A percentile compares a stretch with the other conserved stretches of the same genome.
These are phyloP conservation scores for Russula vinacea DNA, from an alignment of 768 basidiomycete genomes.

Conservation along the genomic window DNA sequence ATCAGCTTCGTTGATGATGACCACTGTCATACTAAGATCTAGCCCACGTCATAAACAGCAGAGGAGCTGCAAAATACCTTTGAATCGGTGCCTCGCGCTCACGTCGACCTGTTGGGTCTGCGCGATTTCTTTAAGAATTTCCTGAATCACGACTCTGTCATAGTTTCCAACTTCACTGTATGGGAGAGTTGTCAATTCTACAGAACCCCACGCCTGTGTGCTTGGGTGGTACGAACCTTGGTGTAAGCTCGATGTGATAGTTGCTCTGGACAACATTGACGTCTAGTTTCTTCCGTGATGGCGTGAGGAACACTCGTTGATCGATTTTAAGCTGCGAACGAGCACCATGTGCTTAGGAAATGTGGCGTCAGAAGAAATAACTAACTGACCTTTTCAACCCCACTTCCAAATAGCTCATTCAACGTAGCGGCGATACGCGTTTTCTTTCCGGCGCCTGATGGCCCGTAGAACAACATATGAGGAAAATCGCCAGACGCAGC, in stretches of 20 bases:
- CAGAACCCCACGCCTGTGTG: background rate
- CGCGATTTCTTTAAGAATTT: conserved; percentile 95
- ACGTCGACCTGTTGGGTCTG: conserved; percentile 98
- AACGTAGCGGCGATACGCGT: conserved; percentile 90
- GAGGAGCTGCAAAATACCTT: conserved; percentile 54
- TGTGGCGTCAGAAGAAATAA: background rate
- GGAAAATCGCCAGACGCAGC: conserved; percentile 92
- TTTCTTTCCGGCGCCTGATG: conserved; percentile 97
- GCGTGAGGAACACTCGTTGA: conserved; percentile 92
- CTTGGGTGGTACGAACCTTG: conserved; percentile 56
- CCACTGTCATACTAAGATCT: conserved; percentile 54
- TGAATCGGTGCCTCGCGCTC: conserved; percentile 93
- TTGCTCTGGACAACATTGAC: conserved; percentile 97
- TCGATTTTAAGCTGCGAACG: conserved; percentile 87
- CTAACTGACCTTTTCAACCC: conserved; percentile 79
- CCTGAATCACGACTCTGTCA: conserved; percentile 93
- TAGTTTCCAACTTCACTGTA: conserved; percentile 91
- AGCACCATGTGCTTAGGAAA: conserved; percentile 3
- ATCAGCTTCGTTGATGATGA: conserved; percentile 97
- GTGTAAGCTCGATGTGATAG: conserved; percentile 96
- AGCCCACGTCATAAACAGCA: background rate
- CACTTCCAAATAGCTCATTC: conserved; percentile 82
- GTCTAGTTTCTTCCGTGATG: conserved; percentile 90
- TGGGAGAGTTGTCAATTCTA: background rate
- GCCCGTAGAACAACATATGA: conserved; percentile 96